A percentile compares a stretch with the other conserved stretches of the same genome.
Conservation (phyloP, 768 basidiomycete genomes). For the Leccinum pellstonianum region DNA sequence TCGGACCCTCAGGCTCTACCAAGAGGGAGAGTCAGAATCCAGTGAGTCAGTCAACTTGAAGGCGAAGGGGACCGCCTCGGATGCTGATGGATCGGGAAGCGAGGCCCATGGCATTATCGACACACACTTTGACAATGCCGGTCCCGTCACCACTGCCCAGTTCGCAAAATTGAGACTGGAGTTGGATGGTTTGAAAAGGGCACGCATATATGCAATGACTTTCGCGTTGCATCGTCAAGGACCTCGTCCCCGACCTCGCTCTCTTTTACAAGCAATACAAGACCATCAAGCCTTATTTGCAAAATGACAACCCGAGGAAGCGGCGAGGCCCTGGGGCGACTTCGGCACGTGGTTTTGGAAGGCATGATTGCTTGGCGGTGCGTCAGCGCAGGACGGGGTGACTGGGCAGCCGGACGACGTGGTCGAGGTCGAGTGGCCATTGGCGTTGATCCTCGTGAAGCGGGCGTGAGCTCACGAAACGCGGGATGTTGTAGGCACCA, state of each 20-base stretch:
- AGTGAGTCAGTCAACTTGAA: conserved; percentile 27
- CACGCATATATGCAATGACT: conserved; percentile 11
- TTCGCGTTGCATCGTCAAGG: conserved; percentile 71
- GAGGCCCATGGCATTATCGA: conserved; percentile 8
- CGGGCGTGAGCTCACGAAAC: conserved; percentile 4
- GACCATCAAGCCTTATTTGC: conserved; percentile 96
- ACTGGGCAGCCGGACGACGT: conserved; percentile 18
- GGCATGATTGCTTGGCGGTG: conserved; percentile 42
- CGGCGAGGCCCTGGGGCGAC: conserved; percentile 49
- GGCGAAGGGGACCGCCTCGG: conserved; percentile 28
- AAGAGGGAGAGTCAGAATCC: conserved; percentile 39
- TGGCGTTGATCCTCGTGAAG: conserved; percentile 32
- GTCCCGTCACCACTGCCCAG: conserved; percentile 46
- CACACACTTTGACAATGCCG: conserved; percentile 24
- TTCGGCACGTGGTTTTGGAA: conserved; percentile 64
- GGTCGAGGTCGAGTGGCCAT: conserved; percentile 44
- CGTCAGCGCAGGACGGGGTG: conserved; percentile 26
- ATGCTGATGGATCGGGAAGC: conserved; percentile 27
- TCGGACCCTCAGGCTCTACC: neutral
- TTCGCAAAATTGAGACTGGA: conserved; percentile 57
- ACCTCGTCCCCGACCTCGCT: conserved; percentile 90
- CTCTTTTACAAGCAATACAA: conserved; percentile 99
- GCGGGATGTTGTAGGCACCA: neutral
- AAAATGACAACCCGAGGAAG: conserved; percentile 83
- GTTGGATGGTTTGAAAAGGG: conserved; percentile 53